Evolutionary conservation across 352 stramenopile genomes (phyloP).

Genomic region (Phytophthora hibernalis): DNA sequence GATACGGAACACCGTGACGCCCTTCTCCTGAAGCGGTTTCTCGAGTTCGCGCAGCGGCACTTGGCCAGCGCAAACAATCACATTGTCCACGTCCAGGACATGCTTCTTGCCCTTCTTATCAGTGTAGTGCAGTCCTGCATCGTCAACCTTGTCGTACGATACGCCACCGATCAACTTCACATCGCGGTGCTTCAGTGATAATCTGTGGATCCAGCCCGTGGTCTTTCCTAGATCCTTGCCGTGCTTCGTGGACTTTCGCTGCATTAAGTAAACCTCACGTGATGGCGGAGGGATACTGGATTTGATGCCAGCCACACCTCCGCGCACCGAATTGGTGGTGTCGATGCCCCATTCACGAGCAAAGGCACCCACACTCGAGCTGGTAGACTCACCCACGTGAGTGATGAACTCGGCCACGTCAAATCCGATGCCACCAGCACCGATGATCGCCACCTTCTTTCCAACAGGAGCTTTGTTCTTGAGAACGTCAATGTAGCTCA

Average conservation of each 20-base stretch:
- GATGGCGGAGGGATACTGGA: constrained; percentile 45
- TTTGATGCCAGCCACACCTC: constrained; percentile 78
- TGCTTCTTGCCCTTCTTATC: constrained; percentile 84
- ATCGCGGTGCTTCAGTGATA: constrained; percentile 90
- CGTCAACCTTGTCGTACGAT: constrained; percentile 95
- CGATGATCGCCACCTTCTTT: constrained; percentile 95
- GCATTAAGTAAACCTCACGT: constrained; percentile 94
- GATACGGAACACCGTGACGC: constrained; percentile 93
- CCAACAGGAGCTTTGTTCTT: constrained; percentile 90
- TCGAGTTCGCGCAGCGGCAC: constrained; percentile 91
- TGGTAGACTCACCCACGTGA: constrained; percentile 76
- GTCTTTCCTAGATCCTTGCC: constrained; percentile 94
- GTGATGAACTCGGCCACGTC: constrained; percentile 97
- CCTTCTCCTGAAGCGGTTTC: constrained; percentile 70
- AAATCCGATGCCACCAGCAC: constrained; percentile 98
- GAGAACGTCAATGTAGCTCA: constrained; percentile 97
- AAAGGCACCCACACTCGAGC: constrained; percentile 85
- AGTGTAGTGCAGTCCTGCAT: constrained; percentile 94
- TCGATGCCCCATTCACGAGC: constrained; percentile 96
- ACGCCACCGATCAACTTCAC: constrained; percentile 95
- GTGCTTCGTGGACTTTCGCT: constrained; percentile 95
- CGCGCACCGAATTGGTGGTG: constrained; percentile 75
- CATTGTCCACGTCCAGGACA: constrained; percentile 95
- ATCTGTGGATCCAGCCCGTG: constrained; percentile 97
- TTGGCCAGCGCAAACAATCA: constrained; percentile 97